Evolutionary conservation across 257 asterid species (phyloP).

Genomic region (Solanum pennellii): DNA sequence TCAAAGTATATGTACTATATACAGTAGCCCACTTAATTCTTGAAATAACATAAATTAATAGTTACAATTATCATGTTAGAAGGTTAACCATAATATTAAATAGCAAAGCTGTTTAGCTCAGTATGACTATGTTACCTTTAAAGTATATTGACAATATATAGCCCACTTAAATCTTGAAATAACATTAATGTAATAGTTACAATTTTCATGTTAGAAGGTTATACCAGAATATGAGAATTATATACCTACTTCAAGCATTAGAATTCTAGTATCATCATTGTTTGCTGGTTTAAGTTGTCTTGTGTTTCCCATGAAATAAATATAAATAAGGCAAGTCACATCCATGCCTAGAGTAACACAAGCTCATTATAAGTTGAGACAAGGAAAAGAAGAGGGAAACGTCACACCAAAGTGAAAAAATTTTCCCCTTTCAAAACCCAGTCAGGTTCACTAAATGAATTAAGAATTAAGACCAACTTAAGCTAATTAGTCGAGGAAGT

Average conservation of each 20-base stretch:
- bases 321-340: background rate
- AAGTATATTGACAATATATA: background rate
- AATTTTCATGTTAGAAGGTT: background rate
- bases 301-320: background rate
- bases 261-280: background rate
- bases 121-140: background rate
- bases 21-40: background rate
- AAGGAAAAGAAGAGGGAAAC: background rate
- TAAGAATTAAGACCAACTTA: background rate
- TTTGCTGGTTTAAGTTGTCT: background rate
- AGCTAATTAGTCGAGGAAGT: background rate
- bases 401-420: background rate
- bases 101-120: background rate
- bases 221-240: background rate
- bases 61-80: background rate
- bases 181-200: background rate
- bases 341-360: background rate
- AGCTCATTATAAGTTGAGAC: background rate
- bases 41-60: background rate
- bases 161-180: background rate
- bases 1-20: background rate
- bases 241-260: background rate
- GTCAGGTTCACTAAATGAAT: background rate
- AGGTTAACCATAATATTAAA: background rate
- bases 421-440: background rate